Evolutionary conservation across 108 stramenopile species (phyloP), one percentile per base, ranked within the genome.

Genomic region (Schizochytrium sp.): DNA sequence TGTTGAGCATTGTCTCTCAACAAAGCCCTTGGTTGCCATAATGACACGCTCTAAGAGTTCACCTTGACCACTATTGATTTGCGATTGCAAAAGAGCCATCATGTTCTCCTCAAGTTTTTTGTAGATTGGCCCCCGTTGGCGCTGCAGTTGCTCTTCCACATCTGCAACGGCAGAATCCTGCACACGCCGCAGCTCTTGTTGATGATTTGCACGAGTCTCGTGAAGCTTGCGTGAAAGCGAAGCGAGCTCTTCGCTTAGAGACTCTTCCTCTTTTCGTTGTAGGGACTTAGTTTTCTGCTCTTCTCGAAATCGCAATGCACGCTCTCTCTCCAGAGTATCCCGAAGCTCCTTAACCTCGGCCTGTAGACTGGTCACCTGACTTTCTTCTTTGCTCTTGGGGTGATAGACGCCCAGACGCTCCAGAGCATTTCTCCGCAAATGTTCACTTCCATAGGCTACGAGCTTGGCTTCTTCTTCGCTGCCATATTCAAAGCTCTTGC

Each of bases 171-270:
- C 76, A 10, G 10, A 55, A 28, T n/a, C 76, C 1, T 83, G 50
- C 15, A 83, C 50, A 53, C 50, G 47, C 28, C 55, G 19, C 15
- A 83, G 19, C 47, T 83, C 76, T 40, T 83, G 28, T 28, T 83
- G 47, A 53, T 83, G 76, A 10, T 49, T 83, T 47, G 53, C 76
- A 7, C 76, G 76, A 13, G 76, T 83, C 53, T 83, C 76, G 53
- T 83, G 76, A 10, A 83, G n/a, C 55, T 83, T 83, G 53, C 76
- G 76, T 53, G 76, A 83, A 49, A 83, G 76, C 13, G 50, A 10
- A 38, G 76, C 45, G 76, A 83, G 76, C 47, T 83, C 76, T 17
- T 40, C 40, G 76, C 53, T 83, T 53, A 83, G 50, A 7, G 76
- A 83, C 76, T 49, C 28, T 10, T 83, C 53, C 2, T 83, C 76